Evolutionary conservation across 371 early-diverging fungal species (phyloP).

Genomic region (Mucor saturninus): DNA sequence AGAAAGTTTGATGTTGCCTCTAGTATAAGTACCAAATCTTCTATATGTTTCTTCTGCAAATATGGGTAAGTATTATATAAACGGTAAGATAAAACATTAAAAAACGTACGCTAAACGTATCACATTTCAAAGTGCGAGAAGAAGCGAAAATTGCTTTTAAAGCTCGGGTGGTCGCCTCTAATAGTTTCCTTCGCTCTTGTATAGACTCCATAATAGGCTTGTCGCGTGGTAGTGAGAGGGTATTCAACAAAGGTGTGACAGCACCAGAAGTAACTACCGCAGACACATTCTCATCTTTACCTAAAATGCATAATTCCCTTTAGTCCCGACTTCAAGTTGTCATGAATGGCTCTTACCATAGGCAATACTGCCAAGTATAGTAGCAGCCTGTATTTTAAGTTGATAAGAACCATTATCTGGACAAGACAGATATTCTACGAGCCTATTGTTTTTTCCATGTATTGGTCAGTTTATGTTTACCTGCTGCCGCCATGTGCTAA

Average conservation of each 20-base stretch:
- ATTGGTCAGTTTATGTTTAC: too few species aligned
- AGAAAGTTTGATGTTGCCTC: constrained; percentile 35
- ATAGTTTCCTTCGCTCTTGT: constrained; percentile 54
- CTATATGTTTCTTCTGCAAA: constrained; percentile 48
- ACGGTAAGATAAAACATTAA: too few species aligned
- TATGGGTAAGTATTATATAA: background rate
- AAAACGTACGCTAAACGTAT: constrained; percentile 59
- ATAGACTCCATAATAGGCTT: constrained; percentile 44
- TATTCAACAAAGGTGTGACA: constrained; percentile 62
- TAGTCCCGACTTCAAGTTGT: background rate
- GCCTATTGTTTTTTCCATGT: constrained; percentile 35
- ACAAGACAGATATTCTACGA: constrained; percentile 58
- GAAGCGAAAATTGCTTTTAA: constrained; percentile 76
- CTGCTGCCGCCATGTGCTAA: background rate
- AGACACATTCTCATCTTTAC: constrained; percentile 68
- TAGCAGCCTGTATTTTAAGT: constrained; percentile 70
- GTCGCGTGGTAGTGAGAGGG: constrained; percentile 53
- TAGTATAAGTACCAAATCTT: constrained; percentile 35
- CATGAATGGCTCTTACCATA: constrained; percentile 54
- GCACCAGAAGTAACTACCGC: constrained; percentile 67
- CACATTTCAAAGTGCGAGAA: constrained; percentile 54
- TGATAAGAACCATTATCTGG: constrained; percentile 40
- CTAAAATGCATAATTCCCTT: constrained; percentile 34
- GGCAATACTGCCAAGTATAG: constrained; percentile 82
- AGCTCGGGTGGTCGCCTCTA: constrained; percentile 77